phyloP scores from a whole-genome alignment of 345 rosid genomes.

The Gossypium bickii region DNA sequence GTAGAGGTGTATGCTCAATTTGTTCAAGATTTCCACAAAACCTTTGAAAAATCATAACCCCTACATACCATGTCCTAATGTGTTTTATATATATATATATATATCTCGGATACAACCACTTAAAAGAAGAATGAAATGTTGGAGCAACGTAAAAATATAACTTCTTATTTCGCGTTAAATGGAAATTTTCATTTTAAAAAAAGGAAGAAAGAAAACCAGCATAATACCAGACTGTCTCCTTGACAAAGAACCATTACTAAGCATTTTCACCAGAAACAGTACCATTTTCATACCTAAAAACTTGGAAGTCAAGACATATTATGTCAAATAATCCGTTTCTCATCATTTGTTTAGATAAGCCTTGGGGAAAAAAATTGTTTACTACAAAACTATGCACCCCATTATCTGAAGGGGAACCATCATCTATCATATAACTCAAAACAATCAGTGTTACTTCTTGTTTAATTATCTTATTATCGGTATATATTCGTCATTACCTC shows the following conservation, averaged over 20 bases:
- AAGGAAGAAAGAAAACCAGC: neutral
- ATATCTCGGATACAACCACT: too few species aligned
- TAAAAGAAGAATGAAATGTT: too few species aligned
- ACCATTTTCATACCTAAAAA: neutral
- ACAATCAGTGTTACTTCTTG: slow-evolving; percentile 27
- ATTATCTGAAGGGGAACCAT: slow-evolving; percentile 23
- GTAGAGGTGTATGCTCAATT: too few species aligned
- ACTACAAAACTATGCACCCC: slow-evolving; percentile 32
- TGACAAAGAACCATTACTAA: neutral
- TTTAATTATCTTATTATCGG: slow-evolving; percentile 20
- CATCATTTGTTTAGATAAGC: slow-evolving; percentile 24
- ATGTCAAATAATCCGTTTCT: slow-evolving; percentile 18
- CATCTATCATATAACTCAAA: slow-evolving; percentile 25
- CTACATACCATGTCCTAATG: too few species aligned
- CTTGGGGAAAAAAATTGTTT: slow-evolving; percentile 19
- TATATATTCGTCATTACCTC: slow-evolving; percentile 22
- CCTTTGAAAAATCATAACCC: too few species aligned
- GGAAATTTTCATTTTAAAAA: too few species aligned
- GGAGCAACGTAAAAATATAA: too few species aligned
- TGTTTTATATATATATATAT: too few species aligned
- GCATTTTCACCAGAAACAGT: neutral
- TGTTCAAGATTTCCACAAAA: too few species aligned
- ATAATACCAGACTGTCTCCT: neutral
- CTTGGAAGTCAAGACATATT: neutral
- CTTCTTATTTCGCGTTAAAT: too few species aligned